A percentile compares a stretch with the other conserved stretches of the same genome.
Evolutionary conservation across 352 stramenopile genomes (phyloP).

Genomic region (Pythium pyrilobum): DNA sequence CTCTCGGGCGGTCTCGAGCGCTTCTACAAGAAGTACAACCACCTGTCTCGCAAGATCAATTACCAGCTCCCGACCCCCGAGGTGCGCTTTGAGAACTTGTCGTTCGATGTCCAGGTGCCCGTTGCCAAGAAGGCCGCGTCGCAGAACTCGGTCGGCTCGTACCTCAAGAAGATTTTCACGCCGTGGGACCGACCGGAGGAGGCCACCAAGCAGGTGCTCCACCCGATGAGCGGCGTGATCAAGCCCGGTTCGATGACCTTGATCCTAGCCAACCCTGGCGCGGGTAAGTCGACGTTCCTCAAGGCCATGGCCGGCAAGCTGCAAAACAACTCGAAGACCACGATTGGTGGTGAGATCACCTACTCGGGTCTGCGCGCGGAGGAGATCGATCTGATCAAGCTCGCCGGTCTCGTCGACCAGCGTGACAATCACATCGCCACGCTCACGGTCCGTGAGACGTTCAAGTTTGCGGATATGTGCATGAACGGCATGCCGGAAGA

Average conservation of each 20-base stretch:
- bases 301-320: conserved; percentile 68
- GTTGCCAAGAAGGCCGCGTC: conserved; percentile 26
- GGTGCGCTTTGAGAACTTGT: conserved; percentile 75
- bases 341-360: conserved; percentile 50
- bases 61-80: conserved; percentile 49
- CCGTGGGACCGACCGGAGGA: conserved; percentile 39
- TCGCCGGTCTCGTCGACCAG: conserved; percentile 57
- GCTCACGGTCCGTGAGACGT: conserved; percentile 92
- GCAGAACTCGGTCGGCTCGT: conserved; percentile 49
- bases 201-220: conserved; percentile 45
- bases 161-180: conserved; percentile 39
- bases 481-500: conserved; percentile 54
- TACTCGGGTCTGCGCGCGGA: conserved; percentile 51
- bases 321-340: conserved; percentile 33
- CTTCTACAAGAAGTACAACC: conserved; percentile 84
- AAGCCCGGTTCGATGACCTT: conserved; percentile 44
- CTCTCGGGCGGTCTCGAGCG: conserved; percentile 59
- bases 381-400: conserved; percentile 61
- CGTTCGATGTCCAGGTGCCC: conserved; percentile 55
- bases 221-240: conserved; percentile 56
- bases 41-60: conserved; percentile 68
- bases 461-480: conserved; percentile 94
- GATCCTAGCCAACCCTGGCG: conserved; percentile 63
- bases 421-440: conserved; percentile 87
- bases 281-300: conserved; percentile 74